Percentiles rank a stretch among this genome's conserved stretches.
Conservation (phyloP, 225 moss, liverwort and hornwort species). For the Neckera pumila region DNA sequence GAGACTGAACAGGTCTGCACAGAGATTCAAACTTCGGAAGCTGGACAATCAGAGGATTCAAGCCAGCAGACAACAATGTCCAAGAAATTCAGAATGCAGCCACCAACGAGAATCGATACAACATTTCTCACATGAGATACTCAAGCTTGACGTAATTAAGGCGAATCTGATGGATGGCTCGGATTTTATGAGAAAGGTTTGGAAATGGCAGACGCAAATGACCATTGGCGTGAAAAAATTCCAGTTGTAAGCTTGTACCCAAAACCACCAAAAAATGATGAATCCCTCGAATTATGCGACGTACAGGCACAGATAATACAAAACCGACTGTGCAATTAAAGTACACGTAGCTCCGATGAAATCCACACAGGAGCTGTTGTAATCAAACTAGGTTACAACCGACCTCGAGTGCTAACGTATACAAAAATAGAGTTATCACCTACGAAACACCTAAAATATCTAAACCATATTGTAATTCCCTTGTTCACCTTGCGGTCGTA, state of each 20-base stretch:
- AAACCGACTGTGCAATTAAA: neutral
- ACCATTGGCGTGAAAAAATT: neutral
- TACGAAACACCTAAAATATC: slow-evolving; percentile 1
- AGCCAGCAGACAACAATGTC: neutral
- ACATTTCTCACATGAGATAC: neutral
- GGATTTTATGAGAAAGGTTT: neutral
- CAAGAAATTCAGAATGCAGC: neutral
- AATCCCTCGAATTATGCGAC: neutral
- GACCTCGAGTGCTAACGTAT: neutral
- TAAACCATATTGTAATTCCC: neutral
- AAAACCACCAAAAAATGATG: neutral
- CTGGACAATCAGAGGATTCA: neutral
- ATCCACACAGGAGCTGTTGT: neutral
- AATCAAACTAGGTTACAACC: neutral
- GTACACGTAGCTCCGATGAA: neutral
- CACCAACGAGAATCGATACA: neutral
- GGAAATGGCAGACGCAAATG: neutral
- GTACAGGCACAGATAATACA: neutral
- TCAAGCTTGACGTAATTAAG: neutral
- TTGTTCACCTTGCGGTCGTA: slow-evolving; percentile 61
- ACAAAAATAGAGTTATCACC: neutral
- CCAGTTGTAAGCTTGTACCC: neutral
- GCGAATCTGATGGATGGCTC: neutral
- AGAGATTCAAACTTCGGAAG: neutral
- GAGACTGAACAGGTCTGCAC: neutral